Base-by-base conservation (phyloP, 139 green algal genomes). In the Haematococcus sp. region DNA sequence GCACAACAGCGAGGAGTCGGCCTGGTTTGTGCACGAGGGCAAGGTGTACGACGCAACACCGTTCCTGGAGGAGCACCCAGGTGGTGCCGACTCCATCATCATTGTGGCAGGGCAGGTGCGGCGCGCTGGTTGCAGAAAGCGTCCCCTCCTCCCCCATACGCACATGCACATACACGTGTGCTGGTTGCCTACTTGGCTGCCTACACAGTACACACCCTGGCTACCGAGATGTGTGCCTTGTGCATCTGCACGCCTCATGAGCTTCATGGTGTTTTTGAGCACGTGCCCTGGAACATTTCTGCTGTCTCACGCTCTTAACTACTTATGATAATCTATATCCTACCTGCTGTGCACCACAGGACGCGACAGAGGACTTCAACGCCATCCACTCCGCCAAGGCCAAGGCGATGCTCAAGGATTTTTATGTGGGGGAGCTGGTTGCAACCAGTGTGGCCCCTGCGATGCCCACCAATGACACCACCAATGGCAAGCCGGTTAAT, bases 31-130 rank as follows among this genome's bases (percentile, higher is more conserved):
- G 44, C 82, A 97, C 51, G 88, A 95, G 33, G 89, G 86, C 75
- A 96, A 95, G 82, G 91, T 95, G 78, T 98, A 98, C 78, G 93
- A 98, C 79, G 91, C 91, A 30, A 97, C 95, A 25, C 79, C 86
- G 25, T 99, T 97, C 82, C 76, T 99, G 32, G 85, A 90, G 28
- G 94, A 92, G 23, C 95, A 99, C 83, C 95, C 95, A 3, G 95
- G 95, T 35, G 94, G 92, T 55, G 66, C 75, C 4, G 91, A 96
- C 63, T 91, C 80, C 31, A 97, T 97, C 56, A 76, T 97, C 28
- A 89, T 97, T 72, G 63, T 40, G 22, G 34, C 67, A 46, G 67
- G 67, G 5, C 33, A 58, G 40, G 40, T 49, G 40, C 7, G 40
- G 7, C 7, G 40, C 40, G 11, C 7, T 49, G 40, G n/a, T 2